Evolutionary conservation across 2,329 filamentous ascomycete species (phyloP).

Genomic region (Colletotrichum eleusines): DNA sequence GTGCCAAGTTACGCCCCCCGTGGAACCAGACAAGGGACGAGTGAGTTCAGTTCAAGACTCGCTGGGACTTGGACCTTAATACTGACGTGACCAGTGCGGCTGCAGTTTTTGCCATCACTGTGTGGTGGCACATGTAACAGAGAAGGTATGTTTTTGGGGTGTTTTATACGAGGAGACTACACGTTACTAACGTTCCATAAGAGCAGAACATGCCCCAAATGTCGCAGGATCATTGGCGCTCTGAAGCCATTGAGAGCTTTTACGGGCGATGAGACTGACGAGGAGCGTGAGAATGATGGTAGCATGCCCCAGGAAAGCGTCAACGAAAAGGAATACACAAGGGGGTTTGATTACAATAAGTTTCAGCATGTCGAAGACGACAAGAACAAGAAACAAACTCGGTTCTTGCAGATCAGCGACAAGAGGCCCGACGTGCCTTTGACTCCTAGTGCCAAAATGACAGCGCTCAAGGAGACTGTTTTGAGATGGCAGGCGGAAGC

Average conservation of each 20-base stretch:
- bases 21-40: neutral
- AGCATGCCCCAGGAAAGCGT: neutral
- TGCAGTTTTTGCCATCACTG: slow-evolving; percentile 51
- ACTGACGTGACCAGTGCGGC: slow-evolving; percentile 46
- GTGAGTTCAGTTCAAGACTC: neutral
- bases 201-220: slow-evolving; percentile 6
- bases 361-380: slow-evolving; percentile 5
- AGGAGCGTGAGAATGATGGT: neutral
- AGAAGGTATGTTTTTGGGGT: neutral
- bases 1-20: neutral
- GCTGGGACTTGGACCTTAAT: neutral
- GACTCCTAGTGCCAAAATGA: slow-evolving; percentile 50
- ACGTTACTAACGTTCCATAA: neutral
- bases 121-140: slow-evolving; percentile 2
- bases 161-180: too few species aligned
- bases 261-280: neutral
- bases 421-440: neutral
- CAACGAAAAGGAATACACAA: neutral
- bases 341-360: neutral
- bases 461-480: slow-evolving; percentile 49
- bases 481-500: slow-evolving; percentile 49
- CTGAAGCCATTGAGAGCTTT: neutral
- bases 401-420: slow-evolving; percentile 27
- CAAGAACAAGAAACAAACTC: neutral
- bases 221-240: neutral